Evolutionary conservation across 768 basidiomycete genomes (phyloP).

Genomic region (Pisolithus orientalis): DNA sequence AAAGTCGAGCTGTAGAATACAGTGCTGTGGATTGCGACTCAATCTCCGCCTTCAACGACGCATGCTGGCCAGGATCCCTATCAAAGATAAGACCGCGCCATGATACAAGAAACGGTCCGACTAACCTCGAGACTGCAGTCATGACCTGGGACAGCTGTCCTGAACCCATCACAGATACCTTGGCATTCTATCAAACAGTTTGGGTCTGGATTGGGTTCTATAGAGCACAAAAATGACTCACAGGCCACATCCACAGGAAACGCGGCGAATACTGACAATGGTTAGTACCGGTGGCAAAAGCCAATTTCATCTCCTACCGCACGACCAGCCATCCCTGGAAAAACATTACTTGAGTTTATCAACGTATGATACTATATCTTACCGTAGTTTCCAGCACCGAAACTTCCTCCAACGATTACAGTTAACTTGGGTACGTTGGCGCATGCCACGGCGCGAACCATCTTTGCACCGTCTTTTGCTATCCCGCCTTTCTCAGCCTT

Average conservation of each 20-base stretch:
- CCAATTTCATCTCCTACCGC: conserved; percentile 49
- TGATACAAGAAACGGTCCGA: conserved; percentile 1
- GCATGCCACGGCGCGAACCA: conserved; percentile 93
- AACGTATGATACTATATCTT: conserved; percentile 3
- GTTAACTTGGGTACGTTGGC: conserved; percentile 94
- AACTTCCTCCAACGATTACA: conserved; percentile 88
- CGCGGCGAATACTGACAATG: conserved; percentile 74
- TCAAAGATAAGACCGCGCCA: not conserved
- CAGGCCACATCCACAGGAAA: conserved; percentile 99
- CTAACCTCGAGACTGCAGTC: conserved; percentile 79
- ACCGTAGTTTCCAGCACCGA: conserved; percentile 96
- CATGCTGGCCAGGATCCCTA: conserved; percentile 78
- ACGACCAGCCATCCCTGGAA: conserved; percentile 82
- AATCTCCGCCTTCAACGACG: conserved; percentile 70
- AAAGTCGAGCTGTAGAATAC: conserved; percentile 88
- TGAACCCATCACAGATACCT: conserved; percentile 93
- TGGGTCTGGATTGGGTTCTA: conserved; percentile 5
- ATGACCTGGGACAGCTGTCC: conserved; percentile 92
- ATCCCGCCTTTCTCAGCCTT: conserved; percentile 94
- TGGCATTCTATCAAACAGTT: conserved; percentile 58
- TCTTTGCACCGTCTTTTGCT: conserved; percentile 92
- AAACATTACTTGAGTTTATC: conserved; percentile 9
- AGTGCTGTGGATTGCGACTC: conserved; percentile 83
- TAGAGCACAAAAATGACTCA: conserved; percentile 31
- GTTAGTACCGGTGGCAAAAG: conserved; percentile 4